These are phyloP conservation scores for Plasmodium chabaudi DNA, from an alignment of 169 alveolate species.

Conservation along the genomic window DNA sequence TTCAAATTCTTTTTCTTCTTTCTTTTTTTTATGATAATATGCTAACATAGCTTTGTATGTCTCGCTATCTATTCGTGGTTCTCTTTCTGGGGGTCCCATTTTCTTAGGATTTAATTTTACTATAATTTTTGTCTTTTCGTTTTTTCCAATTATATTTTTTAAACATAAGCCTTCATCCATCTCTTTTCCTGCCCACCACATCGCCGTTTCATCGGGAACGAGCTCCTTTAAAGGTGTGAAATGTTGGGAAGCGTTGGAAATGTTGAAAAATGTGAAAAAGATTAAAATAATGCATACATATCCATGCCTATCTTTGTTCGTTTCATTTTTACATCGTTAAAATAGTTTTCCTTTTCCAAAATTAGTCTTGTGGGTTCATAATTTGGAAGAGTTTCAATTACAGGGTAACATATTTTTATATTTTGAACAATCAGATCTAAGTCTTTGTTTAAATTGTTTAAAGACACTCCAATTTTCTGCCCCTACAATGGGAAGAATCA, in stretches of 20 bases:
- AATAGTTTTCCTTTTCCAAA: conserved; percentile 90
- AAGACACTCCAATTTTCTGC: conserved; percentile 77
- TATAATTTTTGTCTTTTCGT: conserved; percentile 95
- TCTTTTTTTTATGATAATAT: conserved; percentile 93
- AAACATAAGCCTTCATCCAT: conserved; percentile 88
- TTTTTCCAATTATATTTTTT: conserved; percentile 91
- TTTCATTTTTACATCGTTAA: conserved; percentile 77
- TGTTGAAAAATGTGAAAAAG: background rate
- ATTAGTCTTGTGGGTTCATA: conserved; percentile 94
- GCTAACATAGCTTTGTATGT: conserved; percentile 96
- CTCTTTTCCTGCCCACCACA: conserved; percentile 98
- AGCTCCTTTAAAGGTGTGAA: conserved; percentile 78
- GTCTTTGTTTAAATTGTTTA: conserved; percentile 83
- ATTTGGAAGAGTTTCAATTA: conserved; percentile 93
- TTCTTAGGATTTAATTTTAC: conserved; percentile 92
- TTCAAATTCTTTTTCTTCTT: conserved; percentile 92
- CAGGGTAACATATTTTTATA: conserved; percentile 95
- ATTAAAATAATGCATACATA: background rate
- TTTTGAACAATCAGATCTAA: conserved; percentile 92
- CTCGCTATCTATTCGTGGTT: conserved; percentile 95
- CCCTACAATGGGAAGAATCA: conserved; percentile 78
- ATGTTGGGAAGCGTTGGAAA: background rate
- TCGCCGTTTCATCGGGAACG: conserved; percentile 86
- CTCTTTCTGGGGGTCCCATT: conserved; percentile 96
- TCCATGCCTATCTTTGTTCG: background rate